Percentiles rank a stretch among this genome's conserved stretches.
Evolutionary conservation across 148 eudicot species (phyloP).

Genomic region (Rhododendron molle): DNA sequence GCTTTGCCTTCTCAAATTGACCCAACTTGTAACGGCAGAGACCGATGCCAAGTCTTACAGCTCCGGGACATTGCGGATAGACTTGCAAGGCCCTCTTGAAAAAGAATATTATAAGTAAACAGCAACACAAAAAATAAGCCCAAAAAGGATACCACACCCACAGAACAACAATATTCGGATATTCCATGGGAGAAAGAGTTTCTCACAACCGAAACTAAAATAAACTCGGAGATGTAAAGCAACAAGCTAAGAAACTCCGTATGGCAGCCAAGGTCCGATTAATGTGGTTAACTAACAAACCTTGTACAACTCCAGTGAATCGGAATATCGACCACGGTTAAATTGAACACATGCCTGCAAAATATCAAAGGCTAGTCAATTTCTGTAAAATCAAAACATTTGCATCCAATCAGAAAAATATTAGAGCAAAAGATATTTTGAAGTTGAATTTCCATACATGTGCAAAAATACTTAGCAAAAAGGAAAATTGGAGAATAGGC

Average conservation of each 20-base stretch:
- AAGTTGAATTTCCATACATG: background rate
- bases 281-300: slow-evolving; percentile 30
- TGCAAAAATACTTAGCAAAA: background rate
- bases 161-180: background rate
- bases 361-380: slow-evolving; percentile 6
- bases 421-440: background rate
- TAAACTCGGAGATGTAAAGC: background rate
- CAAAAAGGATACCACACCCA: background rate
- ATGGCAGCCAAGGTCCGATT: slow-evolving; percentile 1
- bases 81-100: slow-evolving; percentile 80
- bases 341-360: slow-evolving; percentile 94
- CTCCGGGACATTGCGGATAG: slow-evolving; percentile 82
- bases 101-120: slow-evolving; percentile 7
- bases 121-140: background rate
- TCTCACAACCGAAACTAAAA: background rate
- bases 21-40: slow-evolving; percentile 88
- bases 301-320: slow-evolving; percentile 91
- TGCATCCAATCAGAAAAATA: background rate
- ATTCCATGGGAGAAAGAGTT: background rate
- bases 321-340: slow-evolving; percentile 77
- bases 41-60: slow-evolving; percentile 91
- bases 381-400: background rate
- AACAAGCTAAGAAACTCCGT: background rate
- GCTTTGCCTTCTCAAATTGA: slow-evolving; percentile 89
- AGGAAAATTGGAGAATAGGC: background rate